A percentile compares a stretch with the other conserved stretches of the same genome.
These are phyloP conservation scores for Rhodofomes roseus DNA, from an alignment of 1,284 basidiomycete genomes.

Conservation along the genomic window DNA sequence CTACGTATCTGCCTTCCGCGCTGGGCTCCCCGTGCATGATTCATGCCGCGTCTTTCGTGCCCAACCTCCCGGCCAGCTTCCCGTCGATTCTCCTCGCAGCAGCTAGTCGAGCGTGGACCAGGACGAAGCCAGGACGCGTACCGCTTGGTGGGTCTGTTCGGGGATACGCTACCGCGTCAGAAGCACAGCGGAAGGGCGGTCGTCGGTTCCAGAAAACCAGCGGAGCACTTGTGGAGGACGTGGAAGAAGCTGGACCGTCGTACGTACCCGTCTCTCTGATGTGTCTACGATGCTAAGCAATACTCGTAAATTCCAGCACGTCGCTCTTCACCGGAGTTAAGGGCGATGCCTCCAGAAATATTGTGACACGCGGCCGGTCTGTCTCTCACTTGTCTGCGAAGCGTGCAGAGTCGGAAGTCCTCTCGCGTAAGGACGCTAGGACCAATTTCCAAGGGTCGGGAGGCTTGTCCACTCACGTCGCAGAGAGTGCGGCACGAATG, in stretches of 20 bases:
- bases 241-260: neutral
- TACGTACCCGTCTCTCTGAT: neutral
- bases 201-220: neutral
- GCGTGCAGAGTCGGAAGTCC: neutral
- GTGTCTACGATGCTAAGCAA: neutral
- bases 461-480: neutral
- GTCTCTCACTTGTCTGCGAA: neutral
- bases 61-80: constrained; percentile 33
- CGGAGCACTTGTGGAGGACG: neutral
- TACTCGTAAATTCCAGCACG: neutral
- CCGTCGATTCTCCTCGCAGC: constrained; percentile 44
- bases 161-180: neutral
- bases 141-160: constrained; percentile 12
- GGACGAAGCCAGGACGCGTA: constrained; percentile 21
- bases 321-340: neutral
- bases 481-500: neutral
- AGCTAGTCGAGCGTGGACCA: constrained; percentile 49
- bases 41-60: constrained; percentile 42
- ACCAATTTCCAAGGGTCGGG: no score
- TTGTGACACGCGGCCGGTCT: neutral
- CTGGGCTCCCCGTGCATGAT: constrained; percentile 57
- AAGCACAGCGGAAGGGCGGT: neutral
- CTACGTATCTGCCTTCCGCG: constrained; percentile 9
- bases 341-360: neutral
- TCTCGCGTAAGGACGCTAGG: neutral